Evolutionary conservation across 2,329 filamentous ascomycete species (phyloP).

Genomic region (Aspergillus caelatus): DNA sequence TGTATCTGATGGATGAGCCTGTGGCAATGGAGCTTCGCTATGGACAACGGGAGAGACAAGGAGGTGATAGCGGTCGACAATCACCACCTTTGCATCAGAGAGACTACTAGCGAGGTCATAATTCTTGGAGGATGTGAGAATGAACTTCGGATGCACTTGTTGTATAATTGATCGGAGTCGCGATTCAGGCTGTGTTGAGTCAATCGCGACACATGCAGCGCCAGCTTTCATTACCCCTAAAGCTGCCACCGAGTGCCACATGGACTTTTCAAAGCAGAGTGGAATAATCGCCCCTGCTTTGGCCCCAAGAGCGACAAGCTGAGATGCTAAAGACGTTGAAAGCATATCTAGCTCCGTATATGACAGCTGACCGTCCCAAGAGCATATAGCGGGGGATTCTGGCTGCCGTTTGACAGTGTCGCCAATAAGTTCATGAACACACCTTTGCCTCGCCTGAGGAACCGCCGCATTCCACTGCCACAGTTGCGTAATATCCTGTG

Average conservation of each 20-base stretch:
- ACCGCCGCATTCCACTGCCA: constrained; percentile 11
- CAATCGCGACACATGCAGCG: constrained; percentile 46
- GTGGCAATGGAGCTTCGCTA: neutral
- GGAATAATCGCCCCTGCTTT: constrained; percentile 25
- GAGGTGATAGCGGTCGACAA: neutral
- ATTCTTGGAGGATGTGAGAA: neutral
- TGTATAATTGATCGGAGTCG: neutral
- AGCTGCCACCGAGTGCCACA: constrained; percentile 30
- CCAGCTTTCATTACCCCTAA: constrained; percentile 33
- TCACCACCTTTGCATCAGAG: neutral
- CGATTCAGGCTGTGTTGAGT: neutral
- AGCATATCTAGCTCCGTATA: constrained; percentile 32
- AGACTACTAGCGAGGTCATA: neutral
- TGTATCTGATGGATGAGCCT: neutral
- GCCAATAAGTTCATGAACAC: constrained; percentile 9
- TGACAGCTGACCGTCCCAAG: constrained; percentile 34
- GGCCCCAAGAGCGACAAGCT: constrained; percentile 34
- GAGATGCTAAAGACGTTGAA: constrained; percentile 30
- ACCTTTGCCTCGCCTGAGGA: neutral
- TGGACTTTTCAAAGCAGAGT: constrained; percentile 36
- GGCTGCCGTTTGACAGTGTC: constrained; percentile 11
- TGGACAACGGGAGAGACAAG: neutral
- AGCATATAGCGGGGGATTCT: constrained; percentile 18
- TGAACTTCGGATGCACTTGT: neutral
- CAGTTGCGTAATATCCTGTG: constrained; percentile 1